Base-by-base conservation (phyloP, 345 rosid genomes). In the Boechera retrofracta region DNA sequence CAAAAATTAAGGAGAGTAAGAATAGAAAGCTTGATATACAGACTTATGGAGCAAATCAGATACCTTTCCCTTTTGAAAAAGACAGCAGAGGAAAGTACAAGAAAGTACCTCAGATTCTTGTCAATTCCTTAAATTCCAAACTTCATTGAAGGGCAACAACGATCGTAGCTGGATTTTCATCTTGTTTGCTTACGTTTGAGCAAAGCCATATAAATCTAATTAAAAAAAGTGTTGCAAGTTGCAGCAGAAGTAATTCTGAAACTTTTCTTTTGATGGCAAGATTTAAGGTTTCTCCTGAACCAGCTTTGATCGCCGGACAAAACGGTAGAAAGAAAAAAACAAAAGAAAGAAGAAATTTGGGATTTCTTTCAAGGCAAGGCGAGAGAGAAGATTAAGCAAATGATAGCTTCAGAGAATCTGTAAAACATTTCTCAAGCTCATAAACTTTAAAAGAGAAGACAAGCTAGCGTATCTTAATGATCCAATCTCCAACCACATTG, bases 361-460 rank as follows among this genome's bases (percentile, higher is more conserved):
- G 67, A 79, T 77, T 77, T 84, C 83, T 84, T 83, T 66, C 24
- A 72, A 86, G 59, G 38, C 68, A 75, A 85, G 79, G 79, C 77
- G 58, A 82, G 54, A 52, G 63, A 48, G 53, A 59, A 65, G 75
- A 28, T 42, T 67, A 63, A 64, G 74, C 69, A 75, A 67, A 67
- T 49, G 35, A 75, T 44, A 56, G 63, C 39, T 69, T 39, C 10
- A 39, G 42, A 68, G 72, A 55, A 57, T 39, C 36, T 54, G 24
- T 64, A 16, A 74, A 66, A 10, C 52, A 57, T 48, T 3, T 48
- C 8, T 42, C 29, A 44, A 73, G 48, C 38, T 42, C 12, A 44
- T n/a, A 47, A 57, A 44, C 54, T 33, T 15, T 5, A 41, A 51
- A 21, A 52, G 18, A 41, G 79, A 68, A 64, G 42, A 48, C 12